Base-by-base conservation (phyloP, 768 basidiomycete species). In the Termitomyces sp. region DNA sequence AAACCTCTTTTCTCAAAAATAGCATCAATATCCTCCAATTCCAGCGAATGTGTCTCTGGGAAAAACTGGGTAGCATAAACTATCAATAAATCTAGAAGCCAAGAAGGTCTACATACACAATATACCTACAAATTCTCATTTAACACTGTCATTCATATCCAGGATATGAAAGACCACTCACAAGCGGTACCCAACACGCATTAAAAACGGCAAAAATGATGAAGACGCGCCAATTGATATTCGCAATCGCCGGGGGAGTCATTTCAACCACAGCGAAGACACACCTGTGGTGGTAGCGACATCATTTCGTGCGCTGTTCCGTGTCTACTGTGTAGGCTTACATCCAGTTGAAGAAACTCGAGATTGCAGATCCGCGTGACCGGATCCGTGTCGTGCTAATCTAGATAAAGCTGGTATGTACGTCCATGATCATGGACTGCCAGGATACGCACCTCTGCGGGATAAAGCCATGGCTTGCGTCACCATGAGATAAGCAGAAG, bases 151-250 rank as follows among this genome's bases (percentile, higher is more conserved):
- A 33, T n/a, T 15, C n/a, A 10, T 33, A 31, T 22, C 6, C 16
- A 31, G 20, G 16, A 42, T 12, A 32, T n/a, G 13, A 41, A 16
- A 35, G 60, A n/a, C 65, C 60, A 61, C 69, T 68, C 22, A 75
- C 72, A 18, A 78, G 63, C 3, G 73, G 71, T 12, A 76, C 70
- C 72, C 73, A 76, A 41, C 70, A 67, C 22, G 74, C 73, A 59
- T 77, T 78, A 60, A 76, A 71, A 15, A 74, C 65, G 10, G 75
- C 75, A 55, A 77, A 78, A 32, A 77, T 73, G 55, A 76, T 72
- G 67, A 75, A 79, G 4, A 76, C 73, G 25, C 70, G 64, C 70
- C 75, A 76, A 41, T 59, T 56, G 47, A 77, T 74, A 62, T 74
- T 74, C n/a, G 68, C 70, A 51, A 77, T 76, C 1, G 74, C 73